Evolutionary conservation across 2,329 filamentous ascomycete genomes (phyloP), one percentile per base, ranked within the genome.

Genomic region (Fusarium pseudoanthophilum): DNA sequence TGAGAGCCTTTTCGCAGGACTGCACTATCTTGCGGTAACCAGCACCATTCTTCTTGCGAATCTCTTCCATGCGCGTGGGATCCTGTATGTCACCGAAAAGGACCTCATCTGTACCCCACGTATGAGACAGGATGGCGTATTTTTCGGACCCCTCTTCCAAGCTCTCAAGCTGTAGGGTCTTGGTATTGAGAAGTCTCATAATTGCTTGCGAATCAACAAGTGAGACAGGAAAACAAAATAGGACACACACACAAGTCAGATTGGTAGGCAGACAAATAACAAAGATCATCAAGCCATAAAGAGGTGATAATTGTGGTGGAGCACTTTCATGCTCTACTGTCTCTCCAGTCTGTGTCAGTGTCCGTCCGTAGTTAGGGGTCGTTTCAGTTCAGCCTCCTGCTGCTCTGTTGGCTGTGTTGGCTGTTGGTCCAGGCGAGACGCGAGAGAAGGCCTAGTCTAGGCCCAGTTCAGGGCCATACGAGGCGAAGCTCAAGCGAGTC

Each of bases 171-270:
- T 76, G 64, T 58, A 78, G 66, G 21, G 76, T 78, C 64, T 64
- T 78, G 61, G 76, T 76, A 62, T 78, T 76, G 76, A 78, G 64
- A 57, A 78, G 66, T 71, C 76, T 75, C 76, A 78, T 78, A 62
- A 52, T 68, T 62, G 53, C 43, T 64, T 66, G 57, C 46, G 63
- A 52, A 46, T 61, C 59, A 53, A 28, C 52, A 40, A 52, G 40
- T 37, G 37, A 40, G 46, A 43, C 46, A 55, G n/a, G n/a, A 42
- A 60, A 67, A 42, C 26, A 32, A 63, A 48, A 39, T 46, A 51
- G 34, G 34, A n/a, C 20, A n/a, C 30, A 28, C 30, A 28, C 28
- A 36, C n/a, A 40, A 15, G 51, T 30, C 15, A 28, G 34, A 60
- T 51, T 51, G 11, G 6, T 39, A 37, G 43, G 24, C 36, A 58